Percentiles rank a stretch among this genome's conserved stretches.
phyloP scores from a whole-genome alignment of 2,329 filamentous ascomycete species.

The Claviceps arundinis region DNA sequence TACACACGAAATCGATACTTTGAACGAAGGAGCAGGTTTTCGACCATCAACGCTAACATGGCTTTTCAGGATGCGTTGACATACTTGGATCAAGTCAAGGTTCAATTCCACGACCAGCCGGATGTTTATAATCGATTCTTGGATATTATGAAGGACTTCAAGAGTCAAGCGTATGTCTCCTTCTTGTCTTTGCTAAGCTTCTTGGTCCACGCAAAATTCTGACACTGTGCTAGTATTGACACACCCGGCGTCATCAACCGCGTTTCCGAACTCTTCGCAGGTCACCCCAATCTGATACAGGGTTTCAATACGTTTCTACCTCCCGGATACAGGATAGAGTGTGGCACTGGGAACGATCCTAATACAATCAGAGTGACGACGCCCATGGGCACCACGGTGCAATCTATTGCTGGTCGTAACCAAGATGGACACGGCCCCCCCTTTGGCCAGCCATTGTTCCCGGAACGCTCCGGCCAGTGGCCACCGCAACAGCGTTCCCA shows the following conservation, averaged over 20 bases:
- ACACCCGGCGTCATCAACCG: constrained; percentile 95
- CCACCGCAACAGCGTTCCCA: constrained; percentile 40
- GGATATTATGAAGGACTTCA: constrained; percentile 99
- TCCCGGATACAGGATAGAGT: constrained; percentile 92
- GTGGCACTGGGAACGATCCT: constrained; percentile 82
- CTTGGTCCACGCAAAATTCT: constrained; percentile 65
- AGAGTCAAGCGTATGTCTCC: constrained; percentile 72
- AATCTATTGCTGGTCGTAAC: constrained; percentile 56
- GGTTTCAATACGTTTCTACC: constrained; percentile 97
- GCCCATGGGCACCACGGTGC: constrained; percentile 91
- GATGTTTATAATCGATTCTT: constrained; percentile 96
- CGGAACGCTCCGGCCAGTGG: constrained; percentile 39
- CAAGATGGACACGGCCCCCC: constrained; percentile 28
- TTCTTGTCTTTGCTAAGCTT: neutral
- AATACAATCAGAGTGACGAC: constrained; percentile 96
- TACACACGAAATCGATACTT: neutral
- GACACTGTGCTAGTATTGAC: constrained; percentile 53
- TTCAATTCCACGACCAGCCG: constrained; percentile 91
- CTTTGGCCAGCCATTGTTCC: constrained; percentile 31
- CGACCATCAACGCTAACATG: neutral
- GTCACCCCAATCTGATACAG: constrained; percentile 88
- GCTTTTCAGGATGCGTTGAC: constrained; percentile 56
- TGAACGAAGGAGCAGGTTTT: neutral
- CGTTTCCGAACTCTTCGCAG: constrained; percentile 89
- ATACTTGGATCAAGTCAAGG: constrained; percentile 96